These are phyloP conservation scores for Phytophthora agathidicida DNA, from an alignment of 352 stramenopile genomes.

Conservation along the genomic window DNA sequence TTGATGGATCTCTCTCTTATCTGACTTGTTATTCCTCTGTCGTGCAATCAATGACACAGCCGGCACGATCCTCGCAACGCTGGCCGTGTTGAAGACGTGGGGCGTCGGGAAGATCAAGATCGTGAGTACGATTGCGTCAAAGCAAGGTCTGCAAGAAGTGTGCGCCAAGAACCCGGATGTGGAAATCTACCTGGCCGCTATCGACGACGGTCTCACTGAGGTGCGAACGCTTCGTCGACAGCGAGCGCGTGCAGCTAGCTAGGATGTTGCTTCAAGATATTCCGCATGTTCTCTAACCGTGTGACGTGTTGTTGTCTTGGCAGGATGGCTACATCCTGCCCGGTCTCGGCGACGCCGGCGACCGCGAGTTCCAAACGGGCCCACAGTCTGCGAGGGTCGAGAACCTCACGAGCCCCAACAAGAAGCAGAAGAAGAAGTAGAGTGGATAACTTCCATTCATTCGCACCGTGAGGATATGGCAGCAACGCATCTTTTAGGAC, in stretches of 20 bases:
- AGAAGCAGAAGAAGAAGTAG: slow-evolving; percentile 59
- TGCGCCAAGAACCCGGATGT: slow-evolving; percentile 78
- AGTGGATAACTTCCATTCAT: no score
- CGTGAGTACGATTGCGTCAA: slow-evolving; percentile 93
- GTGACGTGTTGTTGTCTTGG: slow-evolving; percentile 14
- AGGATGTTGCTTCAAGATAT: slow-evolving; percentile 31
- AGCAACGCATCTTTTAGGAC: no score
- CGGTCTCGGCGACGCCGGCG: slow-evolving; percentile 81
- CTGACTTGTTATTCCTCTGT: neutral
- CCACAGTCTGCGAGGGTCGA: slow-evolving; percentile 48
- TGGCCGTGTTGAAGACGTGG: slow-evolving; percentile 97
- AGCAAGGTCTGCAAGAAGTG: slow-evolving; percentile 89
- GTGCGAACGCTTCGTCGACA: slow-evolving; percentile 39
- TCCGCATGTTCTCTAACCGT: slow-evolving; percentile 31
- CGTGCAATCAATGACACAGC: slow-evolving; percentile 31
- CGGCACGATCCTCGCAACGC: slow-evolving; percentile 94
- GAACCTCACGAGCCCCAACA: slow-evolving; percentile 27
- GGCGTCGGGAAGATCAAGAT: slow-evolving; percentile 94
- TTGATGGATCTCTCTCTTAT: no score
- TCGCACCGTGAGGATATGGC: no score
- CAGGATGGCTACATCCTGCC: slow-evolving; percentile 85
- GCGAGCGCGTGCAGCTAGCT: slow-evolving; percentile 11
- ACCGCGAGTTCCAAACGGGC: slow-evolving; percentile 85
- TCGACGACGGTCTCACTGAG: slow-evolving; percentile 80
- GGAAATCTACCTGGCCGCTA: slow-evolving; percentile 78